Evolutionary conservation across 208 protist genomes (phyloP), one percentile per base, ranked within the genome.

Genomic region (Leptomonas seymouri): DNA sequence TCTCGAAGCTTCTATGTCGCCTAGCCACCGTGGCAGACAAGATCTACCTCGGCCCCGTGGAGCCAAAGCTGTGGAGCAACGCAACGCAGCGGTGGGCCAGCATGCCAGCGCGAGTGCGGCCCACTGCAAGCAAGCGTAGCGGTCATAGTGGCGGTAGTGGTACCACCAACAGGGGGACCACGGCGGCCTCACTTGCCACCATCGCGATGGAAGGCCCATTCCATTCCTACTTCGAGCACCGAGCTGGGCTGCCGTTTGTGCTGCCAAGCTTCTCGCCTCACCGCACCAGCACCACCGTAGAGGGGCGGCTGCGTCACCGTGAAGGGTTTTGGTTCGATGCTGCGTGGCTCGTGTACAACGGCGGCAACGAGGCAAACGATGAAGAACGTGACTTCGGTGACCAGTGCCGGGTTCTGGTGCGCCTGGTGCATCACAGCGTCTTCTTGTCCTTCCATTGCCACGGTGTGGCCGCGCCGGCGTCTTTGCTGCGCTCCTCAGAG

Each of bases 381-480:
- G 21, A 30, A 18, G 59, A 46, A 18, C 11, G 50, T 21, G 14
- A 27, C 1, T 21, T 21, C 23, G 12, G 42, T 20, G 67, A 74
- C 27, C 63, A 65, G 20, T 82, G 81, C 31, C 81, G 90, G 18
- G 87, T 87, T 16, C 66, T 93, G 9, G 51, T 93, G 41, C 90
- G 90, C 20, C 76, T 96, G 62, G 81, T 93, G 34, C 74, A 87
- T 7, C 90, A 92, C 78, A 90, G 87, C 4, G 78, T 96, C 20
- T 91, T 93, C 58, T 51, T 93, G 5, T 84, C 83, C n/a, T 93
- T 93, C 51, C 83, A 94, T 66, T 80, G 82, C 58, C 70, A 85
- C 30, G 61, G 68, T 41, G 74, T 74, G 44, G 50, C 69, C n/a
- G 23, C 42, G 1, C 27, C 46, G 27, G 27, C 42, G 2, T 56